These are phyloP conservation scores for Leptosphaerulina australis DNA, from an alignment of 2,329 filamentous ascomycete species.

Conservation along the genomic window DNA sequence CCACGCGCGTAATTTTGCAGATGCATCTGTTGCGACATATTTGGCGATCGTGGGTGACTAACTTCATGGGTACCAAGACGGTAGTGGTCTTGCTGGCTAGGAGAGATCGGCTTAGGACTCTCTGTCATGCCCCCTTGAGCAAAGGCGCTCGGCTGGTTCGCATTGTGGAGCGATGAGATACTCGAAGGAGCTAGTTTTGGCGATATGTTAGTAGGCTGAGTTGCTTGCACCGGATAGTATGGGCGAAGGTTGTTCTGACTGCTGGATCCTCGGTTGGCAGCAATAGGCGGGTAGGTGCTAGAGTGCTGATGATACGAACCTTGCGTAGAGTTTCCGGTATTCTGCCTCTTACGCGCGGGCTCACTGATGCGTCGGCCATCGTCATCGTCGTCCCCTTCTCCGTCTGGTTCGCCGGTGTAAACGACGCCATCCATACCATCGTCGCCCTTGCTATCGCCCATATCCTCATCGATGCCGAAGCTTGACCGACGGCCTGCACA, in stretches of 20 bases:
- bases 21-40: slow-evolving; percentile 67
- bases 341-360: slow-evolving; percentile 74
- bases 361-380: slow-evolving; percentile 66
- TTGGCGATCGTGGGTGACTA: slow-evolving; percentile 64
- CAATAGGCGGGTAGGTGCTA: slow-evolving; percentile 77
- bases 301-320: slow-evolving; percentile 68
- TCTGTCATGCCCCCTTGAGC: slow-evolving; percentile 77
- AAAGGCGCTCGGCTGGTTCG: slow-evolving; percentile 64
- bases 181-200: slow-evolving; percentile 47
- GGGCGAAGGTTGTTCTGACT: slow-evolving; percentile 41
- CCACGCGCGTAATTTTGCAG: slow-evolving; percentile 64
- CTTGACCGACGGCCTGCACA: slow-evolving; percentile 91
- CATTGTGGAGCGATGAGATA: slow-evolving; percentile 46
- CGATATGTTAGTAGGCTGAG: slow-evolving; percentile 49
- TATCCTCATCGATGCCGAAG: slow-evolving; percentile 79
- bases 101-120: slow-evolving; percentile 83
- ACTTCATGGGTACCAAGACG: slow-evolving; percentile 60
- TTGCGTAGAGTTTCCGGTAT: slow-evolving; percentile 60
- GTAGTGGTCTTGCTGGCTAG: slow-evolving; percentile 61
- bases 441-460: slow-evolving; percentile 55
- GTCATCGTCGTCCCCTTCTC: slow-evolving; percentile 61
- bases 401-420: slow-evolving; percentile 63
- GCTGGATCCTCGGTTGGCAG: slow-evolving; percentile 42
- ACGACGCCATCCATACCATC: slow-evolving; percentile 69
- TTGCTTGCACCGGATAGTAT: slow-evolving; percentile 45